Percentiles rank a stretch among this genome's conserved stretches.
Conservation (phyloP, 2,329 filamentous ascomycete species). For the Drechmeria coniospora region DNA sequence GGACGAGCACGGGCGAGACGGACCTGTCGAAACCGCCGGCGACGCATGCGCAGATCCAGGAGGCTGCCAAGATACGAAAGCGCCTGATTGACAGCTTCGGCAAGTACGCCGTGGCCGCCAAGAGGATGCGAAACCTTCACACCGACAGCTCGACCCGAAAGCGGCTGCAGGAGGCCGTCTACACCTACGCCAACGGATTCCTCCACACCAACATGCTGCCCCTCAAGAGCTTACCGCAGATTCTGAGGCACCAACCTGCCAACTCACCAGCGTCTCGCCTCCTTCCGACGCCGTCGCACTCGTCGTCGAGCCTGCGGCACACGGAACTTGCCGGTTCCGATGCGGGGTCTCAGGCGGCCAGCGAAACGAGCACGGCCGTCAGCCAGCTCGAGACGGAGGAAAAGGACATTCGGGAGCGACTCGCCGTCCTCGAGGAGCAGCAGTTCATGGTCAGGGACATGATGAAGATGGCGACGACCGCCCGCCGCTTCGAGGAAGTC, state of each 20-base stretch:
- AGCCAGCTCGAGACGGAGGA: conserved; percentile 64
- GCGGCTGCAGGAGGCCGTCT: conserved; percentile 65
- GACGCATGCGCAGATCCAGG: conserved; percentile 55
- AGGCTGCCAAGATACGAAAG: conserved; percentile 81
- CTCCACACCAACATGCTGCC: conserved; percentile 85
- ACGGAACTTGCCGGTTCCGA: conserved; percentile 31
- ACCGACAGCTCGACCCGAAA: conserved; percentile 58
- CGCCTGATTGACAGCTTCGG: conserved; percentile 76
- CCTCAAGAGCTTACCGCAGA: conserved; percentile 56
- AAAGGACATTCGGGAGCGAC: conserved; percentile 60
- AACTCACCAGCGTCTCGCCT: conserved; percentile 15
- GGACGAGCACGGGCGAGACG: conserved; percentile 20
- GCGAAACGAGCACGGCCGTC: conserved; percentile 37
- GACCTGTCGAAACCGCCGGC: conserved; percentile 27
- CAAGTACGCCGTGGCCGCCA: conserved; percentile 72
- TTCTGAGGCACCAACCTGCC: conserved; percentile 34
- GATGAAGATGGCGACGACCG: conserved; percentile 61
- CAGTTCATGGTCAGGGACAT: conserved; percentile 78
- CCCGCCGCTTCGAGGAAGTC: conserved; percentile 75
- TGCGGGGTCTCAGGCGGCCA: conserved; percentile 26
- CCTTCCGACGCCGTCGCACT: conserved; percentile 19
- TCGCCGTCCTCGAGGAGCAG: conserved; percentile 83
- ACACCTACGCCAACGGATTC: conserved; percentile 68
- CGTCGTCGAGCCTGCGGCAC: conserved; percentile 26
- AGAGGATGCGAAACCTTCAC: conserved; percentile 64